phyloP scores from a whole-genome alignment of 2,329 filamentous ascomycete genomes.

The Bimuria novae-zelandiae region DNA sequence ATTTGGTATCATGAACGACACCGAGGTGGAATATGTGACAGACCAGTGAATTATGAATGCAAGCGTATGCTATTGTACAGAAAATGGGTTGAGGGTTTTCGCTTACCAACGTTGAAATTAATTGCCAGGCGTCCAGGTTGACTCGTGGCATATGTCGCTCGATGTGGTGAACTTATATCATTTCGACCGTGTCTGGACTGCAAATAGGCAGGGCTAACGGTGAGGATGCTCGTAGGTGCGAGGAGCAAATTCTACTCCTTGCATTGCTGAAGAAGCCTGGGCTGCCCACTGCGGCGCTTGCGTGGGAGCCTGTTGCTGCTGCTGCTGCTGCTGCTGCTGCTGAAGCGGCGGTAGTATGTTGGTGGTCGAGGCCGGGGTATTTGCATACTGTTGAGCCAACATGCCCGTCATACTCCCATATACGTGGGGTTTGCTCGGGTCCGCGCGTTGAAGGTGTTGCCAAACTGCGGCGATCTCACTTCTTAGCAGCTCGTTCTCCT shows the following conservation, averaged over 20 bases:
- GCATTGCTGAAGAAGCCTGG: constrained; percentile 49
- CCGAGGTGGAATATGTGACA: constrained; percentile 14
- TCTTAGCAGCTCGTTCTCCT: constrained; percentile 54
- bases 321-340: constrained; percentile 12
- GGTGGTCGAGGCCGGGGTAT: constrained; percentile 32
- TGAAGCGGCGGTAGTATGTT: constrained; percentile 46
- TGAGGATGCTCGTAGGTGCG: constrained; percentile 44
- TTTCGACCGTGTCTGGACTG: neutral
- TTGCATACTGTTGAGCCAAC: constrained; percentile 47
- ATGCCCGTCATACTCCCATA: constrained; percentile 53
- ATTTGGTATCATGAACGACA: constrained; percentile 10
- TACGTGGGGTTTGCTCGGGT: constrained; percentile 52
- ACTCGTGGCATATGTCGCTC: neutral
- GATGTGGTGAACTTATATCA: neutral
- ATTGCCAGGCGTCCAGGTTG: neutral
- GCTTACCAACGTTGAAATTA: neutral
- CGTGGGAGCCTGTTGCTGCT: constrained; percentile 34
- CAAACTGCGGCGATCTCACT: constrained; percentile 54
- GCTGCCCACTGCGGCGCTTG: constrained; percentile 40
- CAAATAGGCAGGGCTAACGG: constrained; percentile 21
- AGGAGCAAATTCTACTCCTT: constrained; percentile 54
- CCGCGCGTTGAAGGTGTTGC: constrained; percentile 51
- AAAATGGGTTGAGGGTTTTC: neutral
- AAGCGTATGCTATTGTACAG: constrained; percentile 26
- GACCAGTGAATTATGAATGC: constrained; percentile 15